phyloP scores from a whole-genome alignment of 148 eudicot species.

The Pharnaceum exiguum region DNA sequence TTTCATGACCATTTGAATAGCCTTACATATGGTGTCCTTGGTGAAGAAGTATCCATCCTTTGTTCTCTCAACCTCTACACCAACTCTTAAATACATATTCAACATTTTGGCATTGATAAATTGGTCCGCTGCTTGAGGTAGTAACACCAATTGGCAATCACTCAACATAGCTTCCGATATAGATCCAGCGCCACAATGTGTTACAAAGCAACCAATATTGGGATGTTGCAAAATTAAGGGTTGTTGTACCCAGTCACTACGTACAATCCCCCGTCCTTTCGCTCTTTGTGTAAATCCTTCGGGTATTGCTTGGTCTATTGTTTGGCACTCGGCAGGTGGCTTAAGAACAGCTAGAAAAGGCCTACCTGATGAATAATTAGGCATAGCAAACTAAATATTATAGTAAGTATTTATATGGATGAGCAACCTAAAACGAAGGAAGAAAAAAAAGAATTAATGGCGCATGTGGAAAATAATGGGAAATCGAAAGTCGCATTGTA shows the following conservation, averaged over 20 bases:
- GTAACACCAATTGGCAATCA: conserved; percentile 31
- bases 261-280: conserved; percentile 23
- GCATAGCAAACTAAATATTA: no score
- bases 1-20: conserved; percentile 21
- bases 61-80: conserved; percentile 31
- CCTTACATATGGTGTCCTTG: conserved; percentile 17
- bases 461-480: no score
- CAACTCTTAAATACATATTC: conserved; percentile 22
- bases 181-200: conserved; percentile 32
- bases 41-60: conserved; percentile 23
- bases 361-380: background rate
- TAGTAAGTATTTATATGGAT: no score
- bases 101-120: conserved; percentile 25
- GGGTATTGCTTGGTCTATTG: conserved; percentile 28
- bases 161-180: conserved; percentile 31
- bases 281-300: conserved; percentile 25
- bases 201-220: conserved; percentile 33
- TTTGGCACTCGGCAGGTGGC: conserved; percentile 22
- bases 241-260: conserved; percentile 37
- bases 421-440: no score
- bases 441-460: no score
- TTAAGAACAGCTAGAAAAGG: conserved; percentile 34
- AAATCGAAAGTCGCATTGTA: no score
- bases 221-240: conserved; percentile 25
- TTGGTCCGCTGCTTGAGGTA: conserved; percentile 27